These are phyloP conservation scores for Hypomontagnella submonticulosa DNA, from an alignment of 495 filamentous ascomycete species.

Conservation along the genomic window DNA sequence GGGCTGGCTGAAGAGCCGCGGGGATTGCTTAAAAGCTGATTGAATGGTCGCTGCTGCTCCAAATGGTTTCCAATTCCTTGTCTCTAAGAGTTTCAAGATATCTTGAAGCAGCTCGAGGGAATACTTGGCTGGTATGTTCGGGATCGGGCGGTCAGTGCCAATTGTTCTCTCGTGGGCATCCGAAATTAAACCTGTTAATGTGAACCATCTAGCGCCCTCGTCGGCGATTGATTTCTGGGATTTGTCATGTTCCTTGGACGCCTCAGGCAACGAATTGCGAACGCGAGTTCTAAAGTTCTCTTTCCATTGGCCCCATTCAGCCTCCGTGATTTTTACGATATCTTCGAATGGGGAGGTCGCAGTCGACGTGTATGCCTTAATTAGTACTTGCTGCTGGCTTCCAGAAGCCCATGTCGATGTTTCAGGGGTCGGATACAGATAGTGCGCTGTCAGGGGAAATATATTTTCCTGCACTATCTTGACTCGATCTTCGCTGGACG, in stretches of 20 bases:
- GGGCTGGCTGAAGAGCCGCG: constrained; percentile 40
- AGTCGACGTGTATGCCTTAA: constrained; percentile 50
- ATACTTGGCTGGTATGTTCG: constrained; percentile 41
- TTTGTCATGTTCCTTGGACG: constrained; percentile 75
- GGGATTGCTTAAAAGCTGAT: constrained; percentile 52
- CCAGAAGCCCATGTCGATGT: constrained; percentile 49
- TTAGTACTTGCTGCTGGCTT: constrained; percentile 44
- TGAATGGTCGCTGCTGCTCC: constrained; percentile 74
- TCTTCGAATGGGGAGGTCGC: constrained; percentile 42
- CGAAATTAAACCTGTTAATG: constrained; percentile 62
- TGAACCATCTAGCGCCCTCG: constrained; percentile 71
- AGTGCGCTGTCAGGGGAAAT: constrained; percentile 54
- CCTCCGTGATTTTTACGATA: constrained; percentile 54
- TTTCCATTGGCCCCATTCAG: constrained; percentile 65
- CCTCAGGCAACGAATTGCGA: constrained; percentile 76
- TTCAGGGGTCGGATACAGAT: constrained; percentile 52
- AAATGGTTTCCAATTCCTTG: constrained; percentile 83
- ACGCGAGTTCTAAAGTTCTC: constrained; percentile 69
- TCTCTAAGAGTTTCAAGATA: constrained; percentile 48
- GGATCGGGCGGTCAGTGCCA: constrained; percentile 40
- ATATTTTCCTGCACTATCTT: constrained; percentile 59
- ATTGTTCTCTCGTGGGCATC: constrained; percentile 44
- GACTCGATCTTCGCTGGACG: constrained; percentile 37
- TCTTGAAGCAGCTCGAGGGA: constrained; percentile 48
- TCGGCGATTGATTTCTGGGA: constrained; percentile 74